Evolutionary conservation across 1,139 yeast species (phyloP).

Genomic region (Meyerozyma smithsonii): DNA sequence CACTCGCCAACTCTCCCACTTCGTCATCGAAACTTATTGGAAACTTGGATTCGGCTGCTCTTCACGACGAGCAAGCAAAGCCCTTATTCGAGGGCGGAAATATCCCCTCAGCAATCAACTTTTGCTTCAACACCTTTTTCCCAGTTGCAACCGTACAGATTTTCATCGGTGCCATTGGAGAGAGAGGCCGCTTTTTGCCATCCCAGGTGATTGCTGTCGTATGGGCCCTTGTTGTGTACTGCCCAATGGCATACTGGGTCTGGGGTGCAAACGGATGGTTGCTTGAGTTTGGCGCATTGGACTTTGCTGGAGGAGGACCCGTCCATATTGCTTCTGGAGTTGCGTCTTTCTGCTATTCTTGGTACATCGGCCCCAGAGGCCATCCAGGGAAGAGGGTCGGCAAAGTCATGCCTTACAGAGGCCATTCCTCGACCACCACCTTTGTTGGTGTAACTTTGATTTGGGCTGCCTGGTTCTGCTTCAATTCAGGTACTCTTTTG

Average conservation of each 20-base stretch:
- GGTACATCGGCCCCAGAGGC: slow-evolving; percentile 25
- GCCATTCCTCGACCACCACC: slow-evolving; percentile 37
- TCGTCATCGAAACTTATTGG: slow-evolving; percentile 33
- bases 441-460: slow-evolving; percentile 45
- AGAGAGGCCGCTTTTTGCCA: slow-evolving; percentile 38
- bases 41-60: slow-evolving; percentile 35
- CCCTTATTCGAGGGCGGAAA: slow-evolving; percentile 33
- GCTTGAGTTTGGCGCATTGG: slow-evolving; percentile 36
- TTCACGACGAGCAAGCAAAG: slow-evolving; percentile 30
- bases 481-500: slow-evolving; percentile 47
- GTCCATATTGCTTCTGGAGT: slow-evolving; percentile 45
- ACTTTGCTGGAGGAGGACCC: slow-evolving; percentile 49
- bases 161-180: slow-evolving; percentile 42
- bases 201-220: slow-evolving; percentile 34
- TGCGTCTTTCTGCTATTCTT: slow-evolving; percentile 37
- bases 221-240: slow-evolving; percentile 40
- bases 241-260: slow-evolving; percentile 42
- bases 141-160: slow-evolving; percentile 46
- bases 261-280: slow-evolving; percentile 45
- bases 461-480: slow-evolving; percentile 51
- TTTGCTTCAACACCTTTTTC: slow-evolving; percentile 39
- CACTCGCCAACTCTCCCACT: slow-evolving; percentile 35
- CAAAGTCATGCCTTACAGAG: slow-evolving; percentile 19
- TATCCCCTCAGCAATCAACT: slow-evolving; percentile 37
- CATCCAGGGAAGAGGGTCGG: slow-evolving; percentile 29